A percentile compares a stretch with the other conserved stretches of the same genome.
Conservation (phyloP, 768 basidiomycete genomes). For the Macrolepiota albuminosa region DNA sequence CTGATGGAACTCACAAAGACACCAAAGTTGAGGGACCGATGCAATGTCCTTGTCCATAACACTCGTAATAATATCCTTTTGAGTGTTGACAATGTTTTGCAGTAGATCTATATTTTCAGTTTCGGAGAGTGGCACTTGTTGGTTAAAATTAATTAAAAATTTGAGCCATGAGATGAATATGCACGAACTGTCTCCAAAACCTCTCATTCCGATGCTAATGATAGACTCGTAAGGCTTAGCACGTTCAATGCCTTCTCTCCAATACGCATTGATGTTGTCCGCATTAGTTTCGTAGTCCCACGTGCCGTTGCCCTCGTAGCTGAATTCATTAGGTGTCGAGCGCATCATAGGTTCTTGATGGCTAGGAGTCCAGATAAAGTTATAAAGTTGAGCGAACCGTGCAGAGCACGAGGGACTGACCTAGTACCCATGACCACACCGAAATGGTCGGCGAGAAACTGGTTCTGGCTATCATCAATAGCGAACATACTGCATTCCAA, state of each 20-base stretch:
- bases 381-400: neutral
- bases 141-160: neutral
- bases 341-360: slow-evolving; percentile 77
- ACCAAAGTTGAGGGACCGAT: slow-evolving; percentile 62
- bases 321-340: slow-evolving; percentile 66
- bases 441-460: slow-evolving; percentile 55
- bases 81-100: slow-evolving; percentile 53
- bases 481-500: slow-evolving; percentile 39
- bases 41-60: slow-evolving; percentile 44
- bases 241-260: slow-evolving; percentile 54
- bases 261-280: slow-evolving; percentile 53
- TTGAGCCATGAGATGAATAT: neutral
- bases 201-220: slow-evolving; percentile 68
- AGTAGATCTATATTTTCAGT: slow-evolving; percentile 45
- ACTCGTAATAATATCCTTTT: slow-evolving; percentile 49
- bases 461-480: slow-evolving; percentile 59
- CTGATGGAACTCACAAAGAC: slow-evolving; percentile 37
- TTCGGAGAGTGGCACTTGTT: slow-evolving; percentile 46
- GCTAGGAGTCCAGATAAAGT: slow-evolving; percentile 20
- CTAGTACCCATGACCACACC: slow-evolving; percentile 72
- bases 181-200: slow-evolving; percentile 45
- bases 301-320: slow-evolving; percentile 44
- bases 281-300: slow-evolving; percentile 62
- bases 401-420: slow-evolving; percentile 18
- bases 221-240: slow-evolving; percentile 57